phyloP scores from a whole-genome alignment of 176 grass and related monocot species.

The Oryza meridionalis region DNA sequence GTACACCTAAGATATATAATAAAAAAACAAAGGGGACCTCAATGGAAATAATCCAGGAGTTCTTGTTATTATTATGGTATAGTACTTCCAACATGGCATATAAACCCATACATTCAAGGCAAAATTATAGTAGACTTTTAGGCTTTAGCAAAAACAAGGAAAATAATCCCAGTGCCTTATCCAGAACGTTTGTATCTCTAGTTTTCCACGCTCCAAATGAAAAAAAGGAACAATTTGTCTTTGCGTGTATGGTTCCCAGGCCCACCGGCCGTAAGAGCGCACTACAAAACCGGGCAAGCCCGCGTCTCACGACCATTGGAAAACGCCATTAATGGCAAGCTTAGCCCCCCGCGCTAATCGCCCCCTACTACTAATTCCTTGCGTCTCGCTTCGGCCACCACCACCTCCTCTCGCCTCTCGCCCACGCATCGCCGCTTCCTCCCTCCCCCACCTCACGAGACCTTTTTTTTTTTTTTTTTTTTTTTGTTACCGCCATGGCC shows the following conservation, averaged over 20 bases:
- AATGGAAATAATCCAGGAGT: too few relatives aligned
- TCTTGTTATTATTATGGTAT: too few relatives aligned
- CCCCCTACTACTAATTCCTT: conserved; percentile 9
- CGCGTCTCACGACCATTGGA: conserved; percentile 10
- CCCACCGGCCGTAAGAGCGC: not conserved
- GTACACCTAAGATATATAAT: too few relatives aligned
- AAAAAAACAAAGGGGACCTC: too few relatives aligned
- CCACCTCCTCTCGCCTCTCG: conserved; percentile 5
- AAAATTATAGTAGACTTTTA: too few relatives aligned
- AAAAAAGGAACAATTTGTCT: not conserved
- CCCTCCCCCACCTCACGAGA: not conserved
- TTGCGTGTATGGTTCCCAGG: not conserved
- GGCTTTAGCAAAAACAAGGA: not conserved
- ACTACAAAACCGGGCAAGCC: conserved; percentile 20
- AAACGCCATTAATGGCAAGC: conserved; percentile 14
- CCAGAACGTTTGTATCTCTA: too few relatives aligned
- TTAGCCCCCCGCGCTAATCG: conserved; percentile 7
- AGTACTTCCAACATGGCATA: too few relatives aligned
- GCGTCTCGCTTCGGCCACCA: conserved; percentile 23
- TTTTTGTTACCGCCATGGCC: conserved; percentile 43
- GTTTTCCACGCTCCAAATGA: not conserved
- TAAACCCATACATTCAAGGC: too few relatives aligned
- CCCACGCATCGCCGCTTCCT: conserved; percentile 37
- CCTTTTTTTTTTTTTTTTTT: not conserved
- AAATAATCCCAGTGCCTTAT: not conserved